Conservation (phyloP, 139 green algal genomes). For the Chlamydomonas sphaeroides region DNA sequence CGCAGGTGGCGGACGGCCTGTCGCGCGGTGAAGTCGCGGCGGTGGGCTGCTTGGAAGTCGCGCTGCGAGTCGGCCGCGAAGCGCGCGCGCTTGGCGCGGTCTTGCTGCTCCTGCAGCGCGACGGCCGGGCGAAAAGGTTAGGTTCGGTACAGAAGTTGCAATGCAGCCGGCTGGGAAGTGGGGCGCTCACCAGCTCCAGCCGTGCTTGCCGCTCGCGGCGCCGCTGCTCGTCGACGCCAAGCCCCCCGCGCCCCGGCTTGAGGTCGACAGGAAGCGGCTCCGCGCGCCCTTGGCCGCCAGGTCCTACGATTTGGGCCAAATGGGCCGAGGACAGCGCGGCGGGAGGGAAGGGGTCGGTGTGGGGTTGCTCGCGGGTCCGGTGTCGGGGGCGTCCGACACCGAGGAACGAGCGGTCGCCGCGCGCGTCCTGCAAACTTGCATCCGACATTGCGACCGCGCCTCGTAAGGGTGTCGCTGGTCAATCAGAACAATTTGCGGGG, state of each 20-base stretch:
- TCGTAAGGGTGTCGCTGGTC: no score
- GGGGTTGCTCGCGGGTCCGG: no score
- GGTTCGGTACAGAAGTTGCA: no score
- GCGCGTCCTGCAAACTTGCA: no score
- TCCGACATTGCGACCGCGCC: no score
- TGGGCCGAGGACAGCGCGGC: neutral
- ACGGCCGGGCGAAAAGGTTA: neutral
- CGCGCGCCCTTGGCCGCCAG: neutral
- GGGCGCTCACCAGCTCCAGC: conserved; percentile 11
- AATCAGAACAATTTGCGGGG: no score
- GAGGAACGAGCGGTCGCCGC: no score
- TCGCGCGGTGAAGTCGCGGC: neutral
- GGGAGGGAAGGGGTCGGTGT: no score
- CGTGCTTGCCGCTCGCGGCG: neutral
- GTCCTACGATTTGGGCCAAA: neutral
- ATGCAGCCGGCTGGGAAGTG: no score
- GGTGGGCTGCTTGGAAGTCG: neutral
- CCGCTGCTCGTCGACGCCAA: conserved; percentile 23
- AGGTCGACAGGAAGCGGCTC: conserved; percentile 5
- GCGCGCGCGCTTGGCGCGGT: neutral
- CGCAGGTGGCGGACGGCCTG: conserved; percentile 16
- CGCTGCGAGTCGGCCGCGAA: neutral
- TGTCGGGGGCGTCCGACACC: no score
- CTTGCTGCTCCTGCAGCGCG: neutral
- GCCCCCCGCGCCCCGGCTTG: neutral